phyloP scores from a whole-genome alignment of 2,329 filamentous ascomycete species.

The Tolypocladium inflatum region DNA sequence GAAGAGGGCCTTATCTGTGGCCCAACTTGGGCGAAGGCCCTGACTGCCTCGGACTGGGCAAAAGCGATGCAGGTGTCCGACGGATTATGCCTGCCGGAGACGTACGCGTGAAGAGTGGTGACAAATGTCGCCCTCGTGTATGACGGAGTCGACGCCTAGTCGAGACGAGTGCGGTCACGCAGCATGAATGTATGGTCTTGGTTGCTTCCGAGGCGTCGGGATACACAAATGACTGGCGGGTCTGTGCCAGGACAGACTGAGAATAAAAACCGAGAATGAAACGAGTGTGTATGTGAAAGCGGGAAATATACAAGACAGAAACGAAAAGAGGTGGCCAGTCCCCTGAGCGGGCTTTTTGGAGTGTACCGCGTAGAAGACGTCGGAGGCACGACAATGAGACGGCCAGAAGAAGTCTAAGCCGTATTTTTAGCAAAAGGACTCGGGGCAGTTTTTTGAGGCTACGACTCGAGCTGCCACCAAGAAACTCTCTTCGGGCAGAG shows the following conservation, averaged over 20 bases:
- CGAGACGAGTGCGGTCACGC: slow-evolving; percentile 11
- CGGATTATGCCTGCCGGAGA: not conserved
- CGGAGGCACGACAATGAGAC: not conserved
- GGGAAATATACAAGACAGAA: not conserved
- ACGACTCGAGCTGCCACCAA: not conserved
- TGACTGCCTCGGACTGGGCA: not conserved
- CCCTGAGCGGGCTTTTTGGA: not conserved
- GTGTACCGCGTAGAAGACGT: not conserved
- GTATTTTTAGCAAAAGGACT: not conserved
- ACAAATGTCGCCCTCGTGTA: slow-evolving; percentile 11
- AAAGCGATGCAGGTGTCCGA: not conserved
- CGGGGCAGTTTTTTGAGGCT: not conserved
- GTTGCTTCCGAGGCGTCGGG: slow-evolving; percentile 8
- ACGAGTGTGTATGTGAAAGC: not conserved
- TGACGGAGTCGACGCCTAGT: slow-evolving; percentile 11
- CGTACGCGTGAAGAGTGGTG: not conserved
- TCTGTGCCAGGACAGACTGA: not conserved
- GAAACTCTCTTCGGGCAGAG: not conserved
- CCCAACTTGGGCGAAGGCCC: slow-evolving; percentile 1
- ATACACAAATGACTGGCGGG: slow-evolving; percentile 9
- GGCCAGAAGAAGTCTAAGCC: not conserved
- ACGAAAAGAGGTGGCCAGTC: not conserved
- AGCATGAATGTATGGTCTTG: slow-evolving; percentile 11
- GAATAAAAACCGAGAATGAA: not conserved
- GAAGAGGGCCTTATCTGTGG: not conserved